These are phyloP conservation scores for Fusarium sp. DNA, from an alignment of 2,329 filamentous ascomycete species.

Conservation along the genomic window DNA sequence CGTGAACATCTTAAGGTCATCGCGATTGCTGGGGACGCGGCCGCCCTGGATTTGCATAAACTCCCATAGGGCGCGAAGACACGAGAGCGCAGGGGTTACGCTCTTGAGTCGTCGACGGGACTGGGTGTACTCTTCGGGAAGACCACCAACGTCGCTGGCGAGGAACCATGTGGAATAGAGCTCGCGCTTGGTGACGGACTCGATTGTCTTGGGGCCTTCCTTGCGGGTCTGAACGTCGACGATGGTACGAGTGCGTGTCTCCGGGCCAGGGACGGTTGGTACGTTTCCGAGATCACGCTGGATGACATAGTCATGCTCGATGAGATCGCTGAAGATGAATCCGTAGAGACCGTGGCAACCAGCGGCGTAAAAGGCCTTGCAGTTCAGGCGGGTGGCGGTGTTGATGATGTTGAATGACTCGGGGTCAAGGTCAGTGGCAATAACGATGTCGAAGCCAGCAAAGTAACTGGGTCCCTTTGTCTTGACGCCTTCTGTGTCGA, in stretches of 20 bases:
- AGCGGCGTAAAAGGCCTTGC: constrained; percentile 88
- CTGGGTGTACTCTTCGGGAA: constrained; percentile 74
- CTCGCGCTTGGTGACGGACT: constrained; percentile 92
- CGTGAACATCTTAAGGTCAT: constrained; percentile 82
- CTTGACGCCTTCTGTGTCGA: constrained; percentile 75
- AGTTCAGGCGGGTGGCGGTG: constrained; percentile 81
- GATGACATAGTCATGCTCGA: constrained; percentile 89
- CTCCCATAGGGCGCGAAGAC: constrained; percentile 89
- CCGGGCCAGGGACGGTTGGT: constrained; percentile 66
- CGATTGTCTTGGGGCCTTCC: constrained; percentile 75
- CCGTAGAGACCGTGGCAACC: constrained; percentile 91
- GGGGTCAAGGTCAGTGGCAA: constrained; percentile 88
- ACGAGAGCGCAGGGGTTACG: constrained; percentile 87
- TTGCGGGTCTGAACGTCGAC: constrained; percentile 76
- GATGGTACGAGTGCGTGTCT: constrained; percentile 83
- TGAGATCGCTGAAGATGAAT: constrained; percentile 93
- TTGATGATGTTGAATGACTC: constrained; percentile 82
- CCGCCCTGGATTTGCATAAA: constrained; percentile 69
- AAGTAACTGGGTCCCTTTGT: constrained; percentile 80
- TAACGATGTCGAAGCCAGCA: constrained; percentile 81
- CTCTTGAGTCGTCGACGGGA: constrained; percentile 75
- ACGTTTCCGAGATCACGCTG: constrained; percentile 86
- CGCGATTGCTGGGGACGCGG: constrained; percentile 65
- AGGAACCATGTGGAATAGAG: constrained; percentile 88
- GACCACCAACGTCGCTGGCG: constrained; percentile 79